Evolutionary conservation across 1,284 basidiomycete species (phyloP).

Genomic region (Tilletia indica): DNA sequence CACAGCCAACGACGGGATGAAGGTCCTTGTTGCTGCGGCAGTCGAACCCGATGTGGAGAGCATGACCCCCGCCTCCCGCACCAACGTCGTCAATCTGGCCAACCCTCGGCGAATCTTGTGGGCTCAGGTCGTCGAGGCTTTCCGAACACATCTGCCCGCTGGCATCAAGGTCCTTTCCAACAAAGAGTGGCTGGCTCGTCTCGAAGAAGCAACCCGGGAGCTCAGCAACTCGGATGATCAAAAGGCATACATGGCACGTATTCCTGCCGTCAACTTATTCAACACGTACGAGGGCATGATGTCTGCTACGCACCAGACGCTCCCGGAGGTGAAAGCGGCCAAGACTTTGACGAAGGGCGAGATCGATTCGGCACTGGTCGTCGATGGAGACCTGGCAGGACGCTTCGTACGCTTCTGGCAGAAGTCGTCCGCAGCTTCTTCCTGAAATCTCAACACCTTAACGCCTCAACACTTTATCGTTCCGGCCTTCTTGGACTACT

Average conservation of each 20-base stretch:
- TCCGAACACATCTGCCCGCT: background rate
- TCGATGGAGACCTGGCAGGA: background rate
- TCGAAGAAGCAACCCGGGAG: background rate
- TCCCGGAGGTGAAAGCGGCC: background rate
- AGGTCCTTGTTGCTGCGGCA: background rate
- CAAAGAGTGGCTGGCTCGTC: background rate
- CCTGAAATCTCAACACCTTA: no score
- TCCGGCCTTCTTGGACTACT: no score
- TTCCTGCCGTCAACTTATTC: background rate
- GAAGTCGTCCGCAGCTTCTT: background rate
- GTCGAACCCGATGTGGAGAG: background rate
- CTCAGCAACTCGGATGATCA: background rate
- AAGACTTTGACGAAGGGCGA: background rate
- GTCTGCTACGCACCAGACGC: background rate
- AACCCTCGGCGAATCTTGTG: background rate
- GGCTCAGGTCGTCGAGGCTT: background rate
- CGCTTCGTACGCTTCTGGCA: background rate
- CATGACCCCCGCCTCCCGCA: background rate
- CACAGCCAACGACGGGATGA: slow-evolving; percentile 11
- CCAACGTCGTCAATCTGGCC: slow-evolving; percentile 11
- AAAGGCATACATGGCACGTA: background rate
- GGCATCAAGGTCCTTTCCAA: background rate
- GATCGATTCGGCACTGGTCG: background rate
- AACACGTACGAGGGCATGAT: background rate
- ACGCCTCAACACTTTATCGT: no score